Percentiles rank a stretch among this genome's conserved stretches.
Evolutionary conservation across 1,284 basidiomycete species (phyloP).

Genomic region (Mycena sp.): DNA sequence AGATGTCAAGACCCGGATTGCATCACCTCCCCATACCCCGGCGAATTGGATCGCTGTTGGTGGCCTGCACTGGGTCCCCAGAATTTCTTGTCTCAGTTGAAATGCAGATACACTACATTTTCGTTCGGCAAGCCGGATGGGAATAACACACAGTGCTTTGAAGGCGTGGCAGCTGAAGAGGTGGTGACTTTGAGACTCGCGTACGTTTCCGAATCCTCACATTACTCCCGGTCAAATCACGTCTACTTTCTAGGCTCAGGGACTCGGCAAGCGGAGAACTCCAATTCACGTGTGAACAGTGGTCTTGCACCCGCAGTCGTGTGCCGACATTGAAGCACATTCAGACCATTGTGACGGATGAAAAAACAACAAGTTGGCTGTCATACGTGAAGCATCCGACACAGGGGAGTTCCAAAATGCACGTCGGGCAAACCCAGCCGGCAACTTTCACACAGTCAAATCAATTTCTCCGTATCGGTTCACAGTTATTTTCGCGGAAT

Average conservation of each 20-base stretch:
- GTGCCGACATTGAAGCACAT: background rate
- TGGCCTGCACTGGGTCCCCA: conserved; percentile 39
- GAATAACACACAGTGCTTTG: background rate
- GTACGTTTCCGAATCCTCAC: background rate
- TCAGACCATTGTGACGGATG: conserved; percentile 3
- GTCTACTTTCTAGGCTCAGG: background rate
- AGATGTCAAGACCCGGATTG: conserved; percentile 26
- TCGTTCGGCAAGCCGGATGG: background rate
- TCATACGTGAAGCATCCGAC: conserved; percentile 22
- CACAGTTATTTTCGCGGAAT: conserved; percentile 39
- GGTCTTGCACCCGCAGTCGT: background rate
- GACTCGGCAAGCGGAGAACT: background rate
- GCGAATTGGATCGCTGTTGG: conserved; percentile 43
- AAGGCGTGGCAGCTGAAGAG: background rate
- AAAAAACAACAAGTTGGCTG: conserved; percentile 35
- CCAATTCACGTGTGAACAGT: background rate
- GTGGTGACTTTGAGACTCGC: background rate
- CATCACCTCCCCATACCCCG: conserved; percentile 29
- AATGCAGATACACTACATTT: conserved; percentile 35
- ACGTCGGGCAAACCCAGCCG: conserved; percentile 28
- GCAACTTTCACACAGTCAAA: conserved; percentile 38
- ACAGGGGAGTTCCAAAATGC: conserved; percentile 1
- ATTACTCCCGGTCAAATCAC: too few relatives aligned
- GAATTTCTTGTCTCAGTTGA: conserved; percentile 40
- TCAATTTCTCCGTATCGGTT: conserved; percentile 41